Percentiles rank a stretch among this genome's conserved stretches.
Conservation (phyloP, 192 early-diverging fungal genomes). For the Coemansia asiatica region DNA sequence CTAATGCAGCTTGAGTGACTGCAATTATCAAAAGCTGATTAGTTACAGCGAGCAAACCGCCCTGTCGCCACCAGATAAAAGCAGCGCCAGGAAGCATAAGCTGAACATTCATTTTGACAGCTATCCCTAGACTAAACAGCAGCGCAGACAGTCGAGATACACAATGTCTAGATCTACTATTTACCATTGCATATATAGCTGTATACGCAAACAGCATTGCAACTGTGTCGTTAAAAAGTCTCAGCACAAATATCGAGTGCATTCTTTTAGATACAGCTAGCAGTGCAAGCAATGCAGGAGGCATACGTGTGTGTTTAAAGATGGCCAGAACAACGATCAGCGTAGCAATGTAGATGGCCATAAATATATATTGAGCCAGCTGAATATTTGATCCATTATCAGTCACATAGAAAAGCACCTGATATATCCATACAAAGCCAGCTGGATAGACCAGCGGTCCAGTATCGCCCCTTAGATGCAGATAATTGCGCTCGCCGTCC, state of each 20-base stretch:
- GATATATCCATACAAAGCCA: slow-evolving; percentile 89
- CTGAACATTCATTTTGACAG: slow-evolving; percentile 95
- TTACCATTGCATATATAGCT: slow-evolving; percentile 63
- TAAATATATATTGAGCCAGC: slow-evolving; percentile 82
- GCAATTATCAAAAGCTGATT: slow-evolving; percentile 16
- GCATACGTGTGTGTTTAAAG: slow-evolving; percentile 64
- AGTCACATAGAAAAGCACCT: slow-evolving; percentile 68
- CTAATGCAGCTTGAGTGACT: slow-evolving; percentile 55
- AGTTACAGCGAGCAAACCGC: slow-evolving; percentile 10
- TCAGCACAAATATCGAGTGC: slow-evolving; percentile 90
- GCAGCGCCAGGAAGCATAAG: slow-evolving; percentile 89
- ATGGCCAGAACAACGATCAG: slow-evolving; percentile 65
- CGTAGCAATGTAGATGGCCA: slow-evolving; percentile 70
- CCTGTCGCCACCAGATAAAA: slow-evolving; percentile 48
- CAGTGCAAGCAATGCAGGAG: slow-evolving; percentile 64
- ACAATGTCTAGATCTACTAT: slow-evolving; percentile 44
- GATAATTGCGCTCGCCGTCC: slow-evolving; percentile 81
- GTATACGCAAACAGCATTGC: slow-evolving; percentile 84
- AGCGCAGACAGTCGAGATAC: slow-evolving; percentile 13
- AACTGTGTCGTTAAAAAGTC: slow-evolving; percentile 91
- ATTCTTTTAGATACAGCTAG: slow-evolving; percentile 78
- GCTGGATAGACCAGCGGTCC: slow-evolving; percentile 93
- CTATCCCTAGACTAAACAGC: slow-evolving; percentile 68
- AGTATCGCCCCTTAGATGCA: slow-evolving; percentile 78
- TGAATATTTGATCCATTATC: slow-evolving; percentile 65